A percentile compares a stretch with the other conserved stretches of the same genome.
These are phyloP conservation scores for Cucumis hystrix DNA, from an alignment of 306 rosid species.

Conservation along the genomic window DNA sequence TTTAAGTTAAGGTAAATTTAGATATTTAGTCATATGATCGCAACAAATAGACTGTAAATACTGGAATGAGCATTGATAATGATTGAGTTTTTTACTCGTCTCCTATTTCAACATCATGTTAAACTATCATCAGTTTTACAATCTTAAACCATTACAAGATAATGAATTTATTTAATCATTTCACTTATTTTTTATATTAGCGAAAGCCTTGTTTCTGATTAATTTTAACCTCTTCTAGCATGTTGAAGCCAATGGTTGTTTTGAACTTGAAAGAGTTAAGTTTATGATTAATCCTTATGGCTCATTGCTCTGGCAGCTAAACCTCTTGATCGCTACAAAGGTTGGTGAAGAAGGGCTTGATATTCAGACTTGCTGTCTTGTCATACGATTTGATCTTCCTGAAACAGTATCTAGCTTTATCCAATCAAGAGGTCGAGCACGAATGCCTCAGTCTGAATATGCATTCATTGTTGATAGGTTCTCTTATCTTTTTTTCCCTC, in stretches of 20 bases:
- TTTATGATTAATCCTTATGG: slow-evolving; percentile 12
- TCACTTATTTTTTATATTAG: not conserved
- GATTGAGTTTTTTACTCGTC: not conserved
- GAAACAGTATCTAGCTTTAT: slow-evolving; percentile 97
- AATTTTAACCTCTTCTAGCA: not conserved
- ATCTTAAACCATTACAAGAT: not conserved
- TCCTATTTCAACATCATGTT: not conserved
- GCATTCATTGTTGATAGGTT: slow-evolving; percentile 88
- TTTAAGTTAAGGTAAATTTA: not conserved
- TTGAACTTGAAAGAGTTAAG: slow-evolving; percentile 4
- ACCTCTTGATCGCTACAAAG: slow-evolving; percentile 87
- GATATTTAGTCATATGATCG: not conserved
- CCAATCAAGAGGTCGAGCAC: slow-evolving; percentile 98
- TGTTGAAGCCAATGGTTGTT: not conserved
- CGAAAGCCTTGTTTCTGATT: not conserved
- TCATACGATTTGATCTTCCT: slow-evolving; percentile 90
- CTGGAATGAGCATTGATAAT: not conserved
- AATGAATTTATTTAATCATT: not conserved
- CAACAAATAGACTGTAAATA: not conserved
- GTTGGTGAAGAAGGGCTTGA: slow-evolving; percentile 99
- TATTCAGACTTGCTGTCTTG: slow-evolving; percentile 95
- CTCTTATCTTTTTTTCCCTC: slow-evolving; percentile 8
- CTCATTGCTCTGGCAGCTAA: slow-evolving; percentile 46
- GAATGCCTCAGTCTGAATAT: slow-evolving; percentile 85
- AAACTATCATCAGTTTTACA: not conserved